Conservation (phyloP, 1,139 yeast genomes). For the Kurtzmaniella quercitrusa region DNA sequence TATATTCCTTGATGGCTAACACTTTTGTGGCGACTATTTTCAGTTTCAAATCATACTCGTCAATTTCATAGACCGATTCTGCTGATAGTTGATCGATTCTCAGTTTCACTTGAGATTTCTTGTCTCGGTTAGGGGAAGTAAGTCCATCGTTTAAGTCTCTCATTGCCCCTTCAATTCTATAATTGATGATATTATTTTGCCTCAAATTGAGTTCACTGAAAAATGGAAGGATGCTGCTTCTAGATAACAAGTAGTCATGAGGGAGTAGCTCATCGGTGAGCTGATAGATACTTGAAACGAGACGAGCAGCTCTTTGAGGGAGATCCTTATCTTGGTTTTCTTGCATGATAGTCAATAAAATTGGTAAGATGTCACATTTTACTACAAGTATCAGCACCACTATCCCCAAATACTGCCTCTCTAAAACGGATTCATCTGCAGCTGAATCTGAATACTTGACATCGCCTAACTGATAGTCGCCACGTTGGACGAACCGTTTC, state of each 20-base stretch:
- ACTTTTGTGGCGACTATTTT: constrained; percentile 68
- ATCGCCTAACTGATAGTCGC: not conserved
- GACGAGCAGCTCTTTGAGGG: constrained; percentile 56
- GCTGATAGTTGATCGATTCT: constrained; percentile 39
- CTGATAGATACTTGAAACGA: constrained; percentile 59
- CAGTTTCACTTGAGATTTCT: constrained; percentile 18
- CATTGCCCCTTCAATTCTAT: constrained; percentile 9
- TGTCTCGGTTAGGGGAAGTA: too few relatives aligned
- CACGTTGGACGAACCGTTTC: constrained; percentile 7
- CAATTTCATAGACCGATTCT: constrained; percentile 50
- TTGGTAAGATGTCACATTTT: constrained; percentile 47
- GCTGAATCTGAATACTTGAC: constrained; percentile 4
- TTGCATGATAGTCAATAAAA: constrained; percentile 46
- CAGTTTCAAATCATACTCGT: constrained; percentile 66
- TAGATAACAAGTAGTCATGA: constrained; percentile 17
- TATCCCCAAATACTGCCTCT: constrained; percentile 62
- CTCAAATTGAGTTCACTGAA: constrained; percentile 2
- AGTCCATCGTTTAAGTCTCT: not conserved
- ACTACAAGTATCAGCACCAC: constrained; percentile 50
- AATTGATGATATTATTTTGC: constrained; percentile 8
- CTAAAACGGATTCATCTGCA: constrained; percentile 8
- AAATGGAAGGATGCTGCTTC: constrained; percentile 13
- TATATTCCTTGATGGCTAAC: constrained; percentile 69
- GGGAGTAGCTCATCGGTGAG: constrained; percentile 56
- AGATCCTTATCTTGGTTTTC: constrained; percentile 41